A percentile compares a stretch with the other conserved stretches of the same genome.
Evolutionary conservation across 805 yeast genomes (phyloP).

Genomic region (Gaillardinia entomophila): DNA sequence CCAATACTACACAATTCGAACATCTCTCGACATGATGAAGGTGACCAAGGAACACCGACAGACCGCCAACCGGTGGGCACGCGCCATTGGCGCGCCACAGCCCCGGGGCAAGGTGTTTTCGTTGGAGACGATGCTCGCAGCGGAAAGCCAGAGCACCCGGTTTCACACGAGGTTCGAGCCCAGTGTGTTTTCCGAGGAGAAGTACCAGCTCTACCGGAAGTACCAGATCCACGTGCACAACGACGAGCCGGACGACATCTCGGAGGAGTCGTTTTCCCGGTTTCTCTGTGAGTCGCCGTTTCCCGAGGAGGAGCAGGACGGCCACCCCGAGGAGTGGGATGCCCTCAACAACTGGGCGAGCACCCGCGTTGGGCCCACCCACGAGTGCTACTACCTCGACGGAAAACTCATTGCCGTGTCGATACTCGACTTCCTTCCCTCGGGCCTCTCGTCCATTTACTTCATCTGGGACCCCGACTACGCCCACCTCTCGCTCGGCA

Average conservation of each 20-base stretch:
- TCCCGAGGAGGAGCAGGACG: conserved; percentile 15
- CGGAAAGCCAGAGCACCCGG: conserved; percentile 31
- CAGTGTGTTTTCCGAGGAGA: conserved; percentile 48
- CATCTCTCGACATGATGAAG: conserved; percentile 41
- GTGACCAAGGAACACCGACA: conserved; percentile 64
- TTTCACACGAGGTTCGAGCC: conserved; percentile 48
- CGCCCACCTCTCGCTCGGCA: conserved; percentile 67
- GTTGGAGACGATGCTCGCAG: conserved; percentile 27
- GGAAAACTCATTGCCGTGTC: conserved; percentile 65
- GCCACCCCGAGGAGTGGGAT: conserved; percentile 30
- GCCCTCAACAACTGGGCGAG: conserved; percentile 34
- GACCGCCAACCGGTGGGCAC: conserved; percentile 54
- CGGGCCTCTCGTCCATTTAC: conserved; percentile 76
- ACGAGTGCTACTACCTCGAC: conserved; percentile 70
- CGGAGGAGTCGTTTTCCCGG: conserved; percentile 45
- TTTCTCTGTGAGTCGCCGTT: conserved; percentile 74
- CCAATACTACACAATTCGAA: conserved; percentile 70
- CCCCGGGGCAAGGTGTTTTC: conserved; percentile 12
- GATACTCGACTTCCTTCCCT: conserved; percentile 71
- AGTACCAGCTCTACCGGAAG: conserved; percentile 54
- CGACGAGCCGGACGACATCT: conserved; percentile 46
- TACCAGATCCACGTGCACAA: conserved; percentile 71
- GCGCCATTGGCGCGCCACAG: conserved; percentile 18
- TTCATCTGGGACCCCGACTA: conserved; percentile 85
- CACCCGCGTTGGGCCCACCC: conserved; percentile 54